Evolutionary conservation across 768 basidiomycete species (phyloP).

Genomic region (Leucocoprinus leucothites): DNA sequence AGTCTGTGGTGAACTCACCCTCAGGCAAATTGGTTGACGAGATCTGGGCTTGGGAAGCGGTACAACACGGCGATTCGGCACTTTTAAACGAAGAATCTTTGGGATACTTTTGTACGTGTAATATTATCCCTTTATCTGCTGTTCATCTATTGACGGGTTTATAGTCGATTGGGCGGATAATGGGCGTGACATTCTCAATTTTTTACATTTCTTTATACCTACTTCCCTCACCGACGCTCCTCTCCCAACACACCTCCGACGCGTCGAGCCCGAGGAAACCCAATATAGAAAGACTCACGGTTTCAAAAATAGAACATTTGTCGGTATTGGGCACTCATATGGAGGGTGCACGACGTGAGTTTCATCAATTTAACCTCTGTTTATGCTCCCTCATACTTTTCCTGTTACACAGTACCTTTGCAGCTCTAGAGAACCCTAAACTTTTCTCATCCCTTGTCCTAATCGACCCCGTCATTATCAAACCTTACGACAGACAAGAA

Average conservation of each 20-base stretch:
- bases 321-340: constrained; percentile 81
- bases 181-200: constrained; percentile 74
- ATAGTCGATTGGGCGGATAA: constrained; percentile 79
- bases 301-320: constrained; percentile 49
- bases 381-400: background rate
- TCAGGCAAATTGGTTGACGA: constrained; percentile 45
- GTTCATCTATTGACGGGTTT: background rate
- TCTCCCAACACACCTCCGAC: constrained; percentile 53
- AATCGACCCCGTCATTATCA: constrained; percentile 72
- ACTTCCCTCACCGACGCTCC: constrained; percentile 23
- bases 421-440: constrained; percentile 54
- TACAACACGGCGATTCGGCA: constrained; percentile 84
- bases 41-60: constrained; percentile 83
- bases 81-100: constrained; percentile 65
- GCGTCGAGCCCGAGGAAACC: constrained; percentile 41
- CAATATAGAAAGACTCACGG: constrained; percentile 42
- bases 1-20: constrained; percentile 43
- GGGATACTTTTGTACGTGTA: constrained; percentile 1
- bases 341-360: constrained; percentile 77
- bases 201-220: constrained; percentile 68
- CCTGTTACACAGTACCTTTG: constrained; percentile 47
- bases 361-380: background rate
- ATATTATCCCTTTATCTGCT: background rate
- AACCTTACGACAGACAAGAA: constrained; percentile 19
- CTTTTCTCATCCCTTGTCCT: constrained; percentile 73